A percentile compares a stretch with the other conserved stretches of the same genome.
phyloP scores from a whole-genome alignment of 2,329 filamentous ascomycete genomes.

The Didymella lethalis region DNA sequence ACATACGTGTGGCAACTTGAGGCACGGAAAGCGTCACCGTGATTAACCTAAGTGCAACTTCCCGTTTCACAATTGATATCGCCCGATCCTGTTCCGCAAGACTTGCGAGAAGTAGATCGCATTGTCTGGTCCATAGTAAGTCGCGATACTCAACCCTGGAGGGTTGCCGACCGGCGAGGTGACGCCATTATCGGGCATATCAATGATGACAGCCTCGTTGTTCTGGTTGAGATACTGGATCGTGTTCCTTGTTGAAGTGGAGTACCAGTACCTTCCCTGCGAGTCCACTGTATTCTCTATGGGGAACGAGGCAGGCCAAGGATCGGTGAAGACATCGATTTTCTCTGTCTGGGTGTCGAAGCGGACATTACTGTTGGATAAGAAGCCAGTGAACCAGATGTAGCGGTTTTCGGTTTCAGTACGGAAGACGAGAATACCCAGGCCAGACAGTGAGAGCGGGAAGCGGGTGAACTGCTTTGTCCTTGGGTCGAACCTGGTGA shows the following conservation, averaged over 20 bases:
- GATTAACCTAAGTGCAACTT: not conserved
- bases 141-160: too few relatives aligned
- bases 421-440: conserved; percentile 18
- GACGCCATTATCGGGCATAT: conserved; percentile 23
- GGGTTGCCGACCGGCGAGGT: not conserved
- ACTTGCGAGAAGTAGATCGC: conserved; percentile 26
- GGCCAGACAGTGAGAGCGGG: conserved; percentile 15
- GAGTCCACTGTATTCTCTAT: conserved; percentile 22
- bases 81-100: conserved; percentile 22
- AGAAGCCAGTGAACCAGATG: conserved; percentile 25
- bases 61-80: conserved; percentile 10
- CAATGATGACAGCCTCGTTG: conserved; percentile 21
- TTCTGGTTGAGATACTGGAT: conserved; percentile 23
- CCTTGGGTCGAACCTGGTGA: conserved; percentile 21
- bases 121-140: not conserved
- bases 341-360: conserved; percentile 23
- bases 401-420: conserved; percentile 21
- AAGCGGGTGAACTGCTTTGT: conserved; percentile 22
- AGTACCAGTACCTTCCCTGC: conserved; percentile 23
- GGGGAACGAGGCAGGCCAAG: conserved; percentile 14
- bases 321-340: conserved; percentile 23
- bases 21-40: too few relatives aligned
- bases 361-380: conserved; percentile 23
- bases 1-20: too few relatives aligned
- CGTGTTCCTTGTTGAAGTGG: conserved; percentile 21